Evolutionary conservation across 2,329 filamentous ascomycete genomes (phyloP).

Genomic region (Tolypocladium endophyticum): DNA sequence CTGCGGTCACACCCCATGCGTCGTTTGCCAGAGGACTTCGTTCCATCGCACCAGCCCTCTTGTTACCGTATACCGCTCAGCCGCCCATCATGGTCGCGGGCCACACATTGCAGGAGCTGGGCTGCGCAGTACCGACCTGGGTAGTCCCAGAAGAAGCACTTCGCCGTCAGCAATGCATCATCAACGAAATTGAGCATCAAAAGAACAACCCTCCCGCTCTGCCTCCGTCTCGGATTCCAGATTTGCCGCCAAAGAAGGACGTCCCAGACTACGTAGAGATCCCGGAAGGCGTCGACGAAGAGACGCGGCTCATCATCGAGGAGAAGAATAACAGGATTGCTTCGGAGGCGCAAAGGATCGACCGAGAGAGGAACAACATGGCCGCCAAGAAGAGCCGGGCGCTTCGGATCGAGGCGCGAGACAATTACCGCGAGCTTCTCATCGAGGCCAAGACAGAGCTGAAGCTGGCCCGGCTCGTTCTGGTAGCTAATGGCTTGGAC

Average conservation of each 20-base stretch:
- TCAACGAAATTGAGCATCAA: slow-evolving; percentile 12
- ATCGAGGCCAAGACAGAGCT: slow-evolving; percentile 13
- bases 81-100: slow-evolving; percentile 4
- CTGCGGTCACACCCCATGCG: neutral
- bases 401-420: slow-evolving; percentile 16
- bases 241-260: slow-evolving; percentile 15
- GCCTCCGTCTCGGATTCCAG: slow-evolving; percentile 12
- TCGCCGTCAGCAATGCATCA: slow-evolving; percentile 9
- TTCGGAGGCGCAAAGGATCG: slow-evolving; percentile 10
- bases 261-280: slow-evolving; percentile 10
- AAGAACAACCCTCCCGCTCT: slow-evolving; percentile 14
- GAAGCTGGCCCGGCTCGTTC: slow-evolving; percentile 16
- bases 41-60: neutral
- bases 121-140: slow-evolving; percentile 10
- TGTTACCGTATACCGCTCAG: neutral
- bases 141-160: slow-evolving; percentile 7
- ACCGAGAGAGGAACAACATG: slow-evolving; percentile 24
- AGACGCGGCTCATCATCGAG: slow-evolving; percentile 6
- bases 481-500: slow-evolving; percentile 12
- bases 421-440: slow-evolving; percentile 10
- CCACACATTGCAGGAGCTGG: slow-evolving; percentile 8
- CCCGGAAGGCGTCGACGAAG: slow-evolving; percentile 5
- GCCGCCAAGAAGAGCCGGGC: slow-evolving; percentile 25
- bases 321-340: slow-evolving; percentile 16
- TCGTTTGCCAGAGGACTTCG: neutral